A percentile compares a stretch with the other conserved stretches of the same genome.
Evolutionary conservation across 1,284 basidiomycete species (phyloP).

Genomic region (Cystobasidium pallidum): DNA sequence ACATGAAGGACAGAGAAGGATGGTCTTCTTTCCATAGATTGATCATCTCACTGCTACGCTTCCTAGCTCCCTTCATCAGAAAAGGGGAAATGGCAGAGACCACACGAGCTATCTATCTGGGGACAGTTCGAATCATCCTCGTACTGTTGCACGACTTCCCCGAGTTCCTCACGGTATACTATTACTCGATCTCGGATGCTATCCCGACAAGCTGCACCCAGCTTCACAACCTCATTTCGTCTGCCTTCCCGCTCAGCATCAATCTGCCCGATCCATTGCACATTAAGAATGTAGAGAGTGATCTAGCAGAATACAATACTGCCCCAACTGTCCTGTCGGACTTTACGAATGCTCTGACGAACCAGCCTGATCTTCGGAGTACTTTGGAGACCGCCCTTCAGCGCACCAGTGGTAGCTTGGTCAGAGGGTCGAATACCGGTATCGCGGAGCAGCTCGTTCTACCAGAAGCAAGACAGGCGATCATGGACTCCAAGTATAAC

Average conservation of each 20-base stretch:
- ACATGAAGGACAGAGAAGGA: constrained; percentile 83
- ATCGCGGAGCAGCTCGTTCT: constrained; percentile 51
- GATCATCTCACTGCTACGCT: constrained; percentile 88
- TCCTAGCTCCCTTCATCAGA: constrained; percentile 87
- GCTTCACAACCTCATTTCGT: constrained; percentile 92
- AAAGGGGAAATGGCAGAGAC: constrained; percentile 66
- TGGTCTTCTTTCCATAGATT: constrained; percentile 96
- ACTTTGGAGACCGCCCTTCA: constrained; percentile 69
- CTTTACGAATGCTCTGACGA: constrained; percentile 77
- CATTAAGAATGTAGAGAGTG: constrained; percentile 60
- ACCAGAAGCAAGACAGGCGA: constrained; percentile 22
- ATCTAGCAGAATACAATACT: constrained; percentile 83
- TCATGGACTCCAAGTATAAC: constrained; percentile 72
- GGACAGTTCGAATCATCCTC: constrained; percentile 86
- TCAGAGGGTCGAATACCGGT: constrained; percentile 58
- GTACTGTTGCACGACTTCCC: constrained; percentile 98
- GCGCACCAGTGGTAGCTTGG: constrained; percentile 63
- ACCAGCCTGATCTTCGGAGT: constrained; percentile 66
- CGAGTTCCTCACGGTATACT: constrained; percentile 95
- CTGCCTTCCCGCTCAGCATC: constrained; percentile 78
- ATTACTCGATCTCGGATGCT: constrained; percentile 90
- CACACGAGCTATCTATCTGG: constrained; percentile 87
- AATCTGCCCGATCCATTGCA: constrained; percentile 80
- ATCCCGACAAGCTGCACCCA: constrained; percentile 93
- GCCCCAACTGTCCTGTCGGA: constrained; percentile 90